A percentile compares a stretch with the other conserved stretches of the same genome.
These are phyloP conservation scores for Hypseocharis bilobata DNA, from an alignment of 441 rosid species.

Conservation along the genomic window DNA sequence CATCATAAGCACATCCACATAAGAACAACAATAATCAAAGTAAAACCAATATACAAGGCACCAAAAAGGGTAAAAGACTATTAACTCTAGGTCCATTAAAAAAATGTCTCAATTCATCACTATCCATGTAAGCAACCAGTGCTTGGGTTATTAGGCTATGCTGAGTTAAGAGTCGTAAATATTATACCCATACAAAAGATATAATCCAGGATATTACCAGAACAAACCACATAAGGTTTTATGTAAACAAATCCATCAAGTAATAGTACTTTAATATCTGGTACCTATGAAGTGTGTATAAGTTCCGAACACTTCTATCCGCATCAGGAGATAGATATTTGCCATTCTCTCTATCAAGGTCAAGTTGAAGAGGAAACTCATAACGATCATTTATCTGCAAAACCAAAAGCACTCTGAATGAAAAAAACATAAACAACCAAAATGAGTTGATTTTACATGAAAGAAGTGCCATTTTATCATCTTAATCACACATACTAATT, in stretches of 20 bases:
- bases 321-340: slow-evolving; percentile 83
- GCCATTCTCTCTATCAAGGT: slow-evolving; percentile 57
- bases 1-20: not conserved
- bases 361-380: slow-evolving; percentile 49
- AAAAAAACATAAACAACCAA: not conserved
- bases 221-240: not conserved
- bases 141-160: too few relatives aligned
- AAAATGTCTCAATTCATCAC: too few relatives aligned
- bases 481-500: not conserved
- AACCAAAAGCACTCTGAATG: slow-evolving; percentile 7
- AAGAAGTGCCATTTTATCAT: not conserved
- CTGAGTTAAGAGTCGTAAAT: too few relatives aligned
- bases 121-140: too few relatives aligned
- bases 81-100: too few relatives aligned
- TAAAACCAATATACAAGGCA: too few relatives aligned
- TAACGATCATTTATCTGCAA: slow-evolving; percentile 45
- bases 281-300: slow-evolving; percentile 87
- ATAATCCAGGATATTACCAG: not conserved
- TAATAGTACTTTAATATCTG: not conserved
- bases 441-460: not conserved
- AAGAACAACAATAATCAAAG: too few relatives aligned
- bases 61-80: too few relatives aligned
- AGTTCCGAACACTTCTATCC: slow-evolving; percentile 75
- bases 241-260: not conserved
- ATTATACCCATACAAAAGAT: too few relatives aligned